Base-by-base conservation (phyloP, 805 yeast species). In the Candida coleopterorum region DNA sequence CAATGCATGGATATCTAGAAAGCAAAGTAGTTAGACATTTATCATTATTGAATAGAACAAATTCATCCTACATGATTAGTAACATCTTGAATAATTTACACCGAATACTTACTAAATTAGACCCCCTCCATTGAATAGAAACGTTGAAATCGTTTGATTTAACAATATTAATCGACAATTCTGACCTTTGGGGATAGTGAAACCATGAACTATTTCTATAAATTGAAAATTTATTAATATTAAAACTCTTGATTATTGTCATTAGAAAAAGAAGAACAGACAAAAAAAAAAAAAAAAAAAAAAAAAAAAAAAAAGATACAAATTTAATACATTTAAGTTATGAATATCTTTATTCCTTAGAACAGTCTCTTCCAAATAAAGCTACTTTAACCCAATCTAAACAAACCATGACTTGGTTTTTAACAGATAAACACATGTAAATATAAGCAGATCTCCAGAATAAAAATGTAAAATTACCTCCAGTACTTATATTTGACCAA, bases 361-460 rank as follows among this genome's bases (percentile, higher is more conserved):
- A 85, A 51, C 86, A 82, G 63, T 89, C 96, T 70, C 97, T 85
- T 43, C 97, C 97, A 53, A 90, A 85, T 58, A 87, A 67, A 47
- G 79, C 74, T 44, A 85, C 82, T 72, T 88, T 89, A 44, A 79
- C 55, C 97, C 97, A 89, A 61, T 90, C 97, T 46, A 85, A 62
- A 47, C 79, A 74, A 37, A 89, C 95, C 56, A 88, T 75, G 43
- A 87, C 68, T 73, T 85, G 90, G 72, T 86, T 89, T 70, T 88
- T 81, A 51, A 85, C 77, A 43, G 94, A 80, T 60, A 90, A 76
- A 62, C 90, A 80, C 97, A 90, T 89, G 58, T 85, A 78, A 47
- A 90, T 78, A 64, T 90, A 90, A 21, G 96, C 96, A 21, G 86
- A 76, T 68, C 94, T 82, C 97, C 97, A 89, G 75, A 89, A 85